Evolutionary conservation across 2,329 filamentous ascomycete genomes (phyloP).

Genomic region (Sporothrix pseudoabietina): DNA sequence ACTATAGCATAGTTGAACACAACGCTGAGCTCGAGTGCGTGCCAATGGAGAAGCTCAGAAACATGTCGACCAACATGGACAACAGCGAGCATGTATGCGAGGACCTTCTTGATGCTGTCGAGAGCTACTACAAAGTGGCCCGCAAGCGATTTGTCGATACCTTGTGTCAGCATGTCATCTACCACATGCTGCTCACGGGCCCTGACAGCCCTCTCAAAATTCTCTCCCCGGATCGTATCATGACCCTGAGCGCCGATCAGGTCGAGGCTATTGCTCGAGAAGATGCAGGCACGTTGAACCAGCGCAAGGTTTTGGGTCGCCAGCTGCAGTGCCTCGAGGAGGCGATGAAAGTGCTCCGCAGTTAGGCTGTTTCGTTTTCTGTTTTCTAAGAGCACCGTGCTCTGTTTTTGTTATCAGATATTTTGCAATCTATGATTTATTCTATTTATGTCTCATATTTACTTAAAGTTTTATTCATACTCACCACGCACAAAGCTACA

Average conservation of each 20-base stretch:
- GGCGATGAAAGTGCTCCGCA: conserved; percentile 38
- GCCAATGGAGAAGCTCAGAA: background rate
- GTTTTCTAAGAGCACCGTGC: background rate
- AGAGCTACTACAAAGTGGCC: conserved; percentile 64
- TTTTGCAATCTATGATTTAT: background rate
- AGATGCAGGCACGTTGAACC: conserved; percentile 46
- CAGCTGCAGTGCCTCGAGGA: conserved; percentile 51
- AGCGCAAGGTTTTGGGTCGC: conserved; percentile 48
- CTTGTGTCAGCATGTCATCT: conserved; percentile 57
- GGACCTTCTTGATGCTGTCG: conserved; percentile 62
- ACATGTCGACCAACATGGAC: conserved; percentile 30
- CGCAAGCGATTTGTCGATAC: conserved; percentile 64
- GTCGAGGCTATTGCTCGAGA: conserved; percentile 62
- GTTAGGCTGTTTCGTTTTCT: background rate
- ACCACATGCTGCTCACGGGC: conserved; percentile 56
- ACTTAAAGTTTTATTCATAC: background rate
- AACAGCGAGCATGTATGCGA: conserved; percentile 39
- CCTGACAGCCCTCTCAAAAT: conserved; percentile 54
- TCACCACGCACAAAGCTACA: background rate
- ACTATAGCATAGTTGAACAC: background rate
- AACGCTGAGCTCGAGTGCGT: background rate
- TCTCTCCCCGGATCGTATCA: conserved; percentile 55
- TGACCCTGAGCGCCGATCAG: conserved; percentile 50
- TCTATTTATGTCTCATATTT: background rate
- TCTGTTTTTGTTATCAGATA: background rate